Percentiles rank a stretch among this genome's conserved stretches.
These are phyloP conservation scores for Colletotrichum cereale DNA, from an alignment of 2,329 filamentous ascomycete species.

Conservation along the genomic window DNA sequence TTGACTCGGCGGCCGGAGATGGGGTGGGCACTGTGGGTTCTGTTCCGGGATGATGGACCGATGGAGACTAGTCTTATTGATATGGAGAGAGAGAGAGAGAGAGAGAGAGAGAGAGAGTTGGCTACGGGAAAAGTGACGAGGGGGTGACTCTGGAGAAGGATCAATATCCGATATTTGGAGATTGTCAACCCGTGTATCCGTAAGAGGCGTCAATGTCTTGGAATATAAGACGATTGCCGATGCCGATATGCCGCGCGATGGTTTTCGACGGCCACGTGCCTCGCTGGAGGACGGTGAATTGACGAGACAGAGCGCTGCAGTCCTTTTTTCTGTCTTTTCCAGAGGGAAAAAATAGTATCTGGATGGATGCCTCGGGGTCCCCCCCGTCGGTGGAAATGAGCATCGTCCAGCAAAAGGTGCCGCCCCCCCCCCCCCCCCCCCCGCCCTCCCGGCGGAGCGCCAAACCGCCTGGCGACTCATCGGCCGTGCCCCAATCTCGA, in stretches of 20 bases:
- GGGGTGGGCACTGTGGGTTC: background rate
- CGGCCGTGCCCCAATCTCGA: constrained; percentile 11
- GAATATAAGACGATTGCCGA: background rate
- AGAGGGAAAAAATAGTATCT: background rate
- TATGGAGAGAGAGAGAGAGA: background rate
- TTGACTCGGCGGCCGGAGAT: background rate
- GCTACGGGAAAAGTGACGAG: background rate
- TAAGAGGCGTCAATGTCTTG: constrained; percentile 6
- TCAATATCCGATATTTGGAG: background rate
- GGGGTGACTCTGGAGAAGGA: too few species aligned
- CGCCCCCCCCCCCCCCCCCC: background rate
- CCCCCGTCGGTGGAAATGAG: constrained; percentile 8
- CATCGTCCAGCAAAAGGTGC: constrained; percentile 24
- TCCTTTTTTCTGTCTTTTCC: background rate
- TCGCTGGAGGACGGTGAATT: background rate
- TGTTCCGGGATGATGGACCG: constrained; percentile 2
- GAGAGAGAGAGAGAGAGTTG: background rate
- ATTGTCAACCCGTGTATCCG: background rate
- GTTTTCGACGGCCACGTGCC: background rate
- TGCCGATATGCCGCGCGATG: background rate
- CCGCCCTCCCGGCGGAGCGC: background rate
- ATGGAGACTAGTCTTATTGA: constrained; percentile 7
- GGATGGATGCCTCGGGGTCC: background rate
- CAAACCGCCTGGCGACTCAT: constrained; percentile 14
- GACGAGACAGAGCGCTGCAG: background rate